Evolutionary conservation across 768 basidiomycete species (phyloP), one percentile per base, ranked within the genome.

Genomic region (Collybia mongolica): DNA sequence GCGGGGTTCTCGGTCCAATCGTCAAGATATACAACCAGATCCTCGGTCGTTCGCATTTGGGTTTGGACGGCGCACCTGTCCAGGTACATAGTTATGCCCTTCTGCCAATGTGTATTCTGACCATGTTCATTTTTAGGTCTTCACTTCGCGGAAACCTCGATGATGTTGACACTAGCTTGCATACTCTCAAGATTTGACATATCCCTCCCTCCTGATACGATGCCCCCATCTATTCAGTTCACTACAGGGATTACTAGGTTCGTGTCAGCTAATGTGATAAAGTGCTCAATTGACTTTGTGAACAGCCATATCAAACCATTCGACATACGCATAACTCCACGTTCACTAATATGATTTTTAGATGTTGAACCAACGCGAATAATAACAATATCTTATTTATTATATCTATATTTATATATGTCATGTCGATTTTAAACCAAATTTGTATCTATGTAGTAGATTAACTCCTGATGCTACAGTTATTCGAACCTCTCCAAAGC

Each of bases 221-320:
- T 40, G 0, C 39, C 22, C 6, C 58, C 62, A 2, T 46, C 53
- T 28, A 39, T 69, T 15, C 57, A 63, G 23, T 70, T 65, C 46
- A 68, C 66, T 5, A 42, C 56, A 7, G 68, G 66, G 22, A 62
- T 63, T 12, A 70, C 67, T 6, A 68, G 67, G 67, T 68, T n/a
- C 44, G 51, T 53, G 17, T 45, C 36, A 22, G n/a, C 6, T 47
- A 24, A 15, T 37, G 23, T 32, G 6, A 6, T 15, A 12, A 39
- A 8, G 23, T 8, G 7, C 49, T 37, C 26, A 29, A 1, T 22
- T 26, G 22, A 44, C 19, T 39, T 12, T n/a, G 23, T 15, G 35
- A n/a, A 24, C 46, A 63, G 63, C 42, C 60, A 61, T 53, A 63
- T 64, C 23, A 53, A 58, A 52, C 52, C 50, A 3, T 64, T 64